phyloP scores from a whole-genome alignment of 2,329 filamentous ascomycete species.

The Blastomyces emzantsi region DNA sequence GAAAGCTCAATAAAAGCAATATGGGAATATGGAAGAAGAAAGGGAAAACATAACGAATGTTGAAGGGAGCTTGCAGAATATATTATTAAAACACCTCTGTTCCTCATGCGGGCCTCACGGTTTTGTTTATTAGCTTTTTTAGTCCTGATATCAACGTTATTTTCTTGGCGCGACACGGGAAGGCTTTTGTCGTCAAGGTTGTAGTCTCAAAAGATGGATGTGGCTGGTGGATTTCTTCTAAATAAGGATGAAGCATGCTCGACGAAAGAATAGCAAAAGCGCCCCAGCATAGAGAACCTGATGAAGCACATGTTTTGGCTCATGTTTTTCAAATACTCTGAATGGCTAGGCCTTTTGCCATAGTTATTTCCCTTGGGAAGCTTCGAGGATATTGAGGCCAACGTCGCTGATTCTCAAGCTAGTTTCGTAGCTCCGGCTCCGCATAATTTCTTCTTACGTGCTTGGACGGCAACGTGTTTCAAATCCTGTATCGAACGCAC shows the following conservation, averaged over 20 bases:
- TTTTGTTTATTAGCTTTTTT: background rate
- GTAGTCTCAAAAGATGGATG: background rate
- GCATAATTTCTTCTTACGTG: background rate
- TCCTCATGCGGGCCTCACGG: background rate
- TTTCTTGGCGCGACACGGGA: constrained; percentile 6
- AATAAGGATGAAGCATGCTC: background rate
- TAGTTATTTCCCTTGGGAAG: background rate
- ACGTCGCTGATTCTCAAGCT: background rate
- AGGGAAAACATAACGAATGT: background rate
- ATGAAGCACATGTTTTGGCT: background rate
- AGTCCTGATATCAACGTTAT: constrained; percentile 1
- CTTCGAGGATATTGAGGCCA: background rate
- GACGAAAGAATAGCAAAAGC: background rate
- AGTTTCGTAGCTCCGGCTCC: background rate
- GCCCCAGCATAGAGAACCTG: background rate
- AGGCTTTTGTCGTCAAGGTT: background rate
- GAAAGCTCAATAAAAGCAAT: background rate
- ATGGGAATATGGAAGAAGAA: background rate
- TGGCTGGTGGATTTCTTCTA: background rate
- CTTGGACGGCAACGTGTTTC: constrained; percentile 6
- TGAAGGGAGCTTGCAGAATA: constrained; percentile 5
- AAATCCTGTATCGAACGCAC: constrained; percentile 2
- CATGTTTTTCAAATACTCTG: background rate
- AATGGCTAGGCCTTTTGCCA: background rate
- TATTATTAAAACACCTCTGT: background rate